Evolutionary conservation across 495 filamentous ascomycete genomes (phyloP), one percentile per base, ranked within the genome.

Genomic region (Endocarpon pusillum): DNA sequence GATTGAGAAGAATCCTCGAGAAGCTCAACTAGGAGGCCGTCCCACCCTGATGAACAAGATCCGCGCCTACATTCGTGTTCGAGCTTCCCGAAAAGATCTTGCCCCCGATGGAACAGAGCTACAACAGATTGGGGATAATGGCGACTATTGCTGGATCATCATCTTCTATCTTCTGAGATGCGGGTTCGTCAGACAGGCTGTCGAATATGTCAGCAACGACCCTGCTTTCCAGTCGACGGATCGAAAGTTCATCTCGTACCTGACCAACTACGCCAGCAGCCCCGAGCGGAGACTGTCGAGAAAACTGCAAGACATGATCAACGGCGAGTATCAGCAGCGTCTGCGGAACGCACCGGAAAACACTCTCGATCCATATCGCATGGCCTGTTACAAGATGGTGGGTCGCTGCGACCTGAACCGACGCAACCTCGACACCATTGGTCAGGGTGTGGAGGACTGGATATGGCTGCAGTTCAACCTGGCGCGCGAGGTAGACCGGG

Each of bases 341-440:
- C 59, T 70, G 14, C 72, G 80, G 29, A 81, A 86, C 47, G 80
- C 82, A 7, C 81, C 82, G 8, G 82, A 92, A 35, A 76, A 84
- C 39, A 76, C 78, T 10, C 71, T 87, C 41, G 87, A 99, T 59
- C 91, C 89, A 23, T 99, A 89, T 57, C 74, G 85, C 27, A 84
- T 92, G 71, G 86, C 86, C 11, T 94, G 92, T 52, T 96, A 94
- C 66, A 96, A 96, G 56, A 73, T 99, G 36, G 77, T 96, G 44
- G 89, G 89, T 30, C 83, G 89, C 21, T 94, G 86, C 56, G 89
- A 96, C 44, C 67, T 99, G 14, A 64, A 56, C 39, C 76, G 77
- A 33, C 71, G 85, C 41, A 81, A 67, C 36, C 63, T 94, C 8
- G 81, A 91, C n/a, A 69, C 71, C 31, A 64, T 96, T 12, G 75